phyloP scores from a whole-genome alignment of 257 asterid genomes.

The Solanum stenotomum region DNA sequence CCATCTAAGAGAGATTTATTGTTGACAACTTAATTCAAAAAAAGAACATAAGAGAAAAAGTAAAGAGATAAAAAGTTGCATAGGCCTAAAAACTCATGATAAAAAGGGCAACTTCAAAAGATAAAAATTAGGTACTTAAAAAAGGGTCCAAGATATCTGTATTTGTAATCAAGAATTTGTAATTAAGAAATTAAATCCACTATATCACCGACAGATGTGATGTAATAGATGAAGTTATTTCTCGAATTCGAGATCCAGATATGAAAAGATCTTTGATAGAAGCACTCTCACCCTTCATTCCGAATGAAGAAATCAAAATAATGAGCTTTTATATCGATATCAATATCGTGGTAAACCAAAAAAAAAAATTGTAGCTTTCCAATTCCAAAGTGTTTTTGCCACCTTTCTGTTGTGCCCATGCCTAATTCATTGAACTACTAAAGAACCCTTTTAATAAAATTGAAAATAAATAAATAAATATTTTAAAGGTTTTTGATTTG shows the following conservation, averaged over 20 bases:
- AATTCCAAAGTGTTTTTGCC: background rate
- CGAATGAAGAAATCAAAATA: too few species aligned
- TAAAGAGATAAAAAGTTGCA: background rate
- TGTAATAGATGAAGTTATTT: too few species aligned
- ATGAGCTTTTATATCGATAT: too few species aligned
- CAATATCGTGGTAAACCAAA: too few species aligned
- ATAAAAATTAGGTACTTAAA: background rate
- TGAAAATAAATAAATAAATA: background rate
- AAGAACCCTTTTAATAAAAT: background rate
- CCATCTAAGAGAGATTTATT: background rate
- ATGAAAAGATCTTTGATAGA: too few species aligned
- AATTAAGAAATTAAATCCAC: background rate
- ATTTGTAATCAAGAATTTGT: background rate
- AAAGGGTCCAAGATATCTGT: background rate
- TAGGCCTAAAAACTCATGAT: background rate
- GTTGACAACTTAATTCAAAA: background rate
- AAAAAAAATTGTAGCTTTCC: background rate
- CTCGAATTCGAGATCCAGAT: accelerated
- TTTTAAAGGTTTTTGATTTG: background rate
- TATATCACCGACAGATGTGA: too few species aligned
- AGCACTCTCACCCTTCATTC: accelerated
- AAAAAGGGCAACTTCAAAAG: background rate
- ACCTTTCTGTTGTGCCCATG: background rate
- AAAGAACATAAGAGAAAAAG: background rate
- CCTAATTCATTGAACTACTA: background rate